Conservation (phyloP, 2,329 filamentous ascomycete genomes). For the Akanthomyces dipterigenus region DNA sequence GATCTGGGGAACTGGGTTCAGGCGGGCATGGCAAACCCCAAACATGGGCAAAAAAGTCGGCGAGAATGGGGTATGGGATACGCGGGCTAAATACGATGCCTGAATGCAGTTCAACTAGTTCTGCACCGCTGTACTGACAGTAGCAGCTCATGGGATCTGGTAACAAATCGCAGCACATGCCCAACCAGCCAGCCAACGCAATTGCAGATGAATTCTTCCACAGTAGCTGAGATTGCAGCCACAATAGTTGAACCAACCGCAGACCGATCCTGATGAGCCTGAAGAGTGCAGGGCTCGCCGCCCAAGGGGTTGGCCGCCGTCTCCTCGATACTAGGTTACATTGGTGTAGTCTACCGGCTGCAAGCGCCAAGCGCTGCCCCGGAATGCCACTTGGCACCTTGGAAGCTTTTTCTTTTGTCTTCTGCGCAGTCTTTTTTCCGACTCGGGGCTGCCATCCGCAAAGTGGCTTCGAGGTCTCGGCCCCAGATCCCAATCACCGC, state of each 20-base stretch:
- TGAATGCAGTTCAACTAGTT: not conserved
- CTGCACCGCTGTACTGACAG: no score
- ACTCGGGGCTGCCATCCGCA: not conserved
- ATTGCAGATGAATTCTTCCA: not conserved
- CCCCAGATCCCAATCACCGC: not conserved
- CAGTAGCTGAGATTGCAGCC: not conserved
- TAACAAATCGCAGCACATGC: not conserved
- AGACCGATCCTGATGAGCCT: not conserved
- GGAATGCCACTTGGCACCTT: not conserved
- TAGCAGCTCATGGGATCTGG: no score
- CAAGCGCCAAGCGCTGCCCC: constrained; percentile 5
- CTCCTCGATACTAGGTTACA: constrained; percentile 8
- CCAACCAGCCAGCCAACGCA: not conserved
- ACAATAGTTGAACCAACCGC: not conserved
- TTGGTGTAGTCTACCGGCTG: not conserved
- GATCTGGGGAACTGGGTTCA: constrained; percentile 5
- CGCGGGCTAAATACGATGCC: not conserved
- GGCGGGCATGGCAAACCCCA: not conserved
- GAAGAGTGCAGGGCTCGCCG: not conserved
- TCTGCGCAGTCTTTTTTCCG: no score
- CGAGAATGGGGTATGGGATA: not conserved
- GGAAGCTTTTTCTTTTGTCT: not conserved
- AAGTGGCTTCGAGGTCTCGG: not conserved
- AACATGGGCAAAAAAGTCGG: not conserved
- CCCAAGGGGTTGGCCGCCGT: not conserved